A percentile compares a stretch with the other conserved stretches of the same genome.
phyloP scores from a whole-genome alignment of 306 rosid species.

The Ormosia emarginata region DNA sequence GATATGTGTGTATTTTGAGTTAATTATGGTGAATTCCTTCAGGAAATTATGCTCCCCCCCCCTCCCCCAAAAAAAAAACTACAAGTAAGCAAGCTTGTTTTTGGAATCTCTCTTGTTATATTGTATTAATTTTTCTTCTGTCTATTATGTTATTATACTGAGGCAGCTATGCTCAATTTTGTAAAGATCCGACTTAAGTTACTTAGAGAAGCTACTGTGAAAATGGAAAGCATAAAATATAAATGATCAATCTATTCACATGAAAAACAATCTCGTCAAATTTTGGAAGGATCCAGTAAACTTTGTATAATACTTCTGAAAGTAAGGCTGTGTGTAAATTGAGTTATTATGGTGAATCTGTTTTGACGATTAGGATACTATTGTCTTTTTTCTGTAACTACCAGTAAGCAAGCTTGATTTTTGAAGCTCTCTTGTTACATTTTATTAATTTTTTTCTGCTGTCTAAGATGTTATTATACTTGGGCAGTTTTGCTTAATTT shows the following conservation, averaged over 20 bases:
- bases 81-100: neutral
- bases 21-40: neutral
- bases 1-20: neutral
- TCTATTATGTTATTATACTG: neutral
- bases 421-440: too few relatives aligned
- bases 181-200: neutral
- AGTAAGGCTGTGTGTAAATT: neutral
- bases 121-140: neutral
- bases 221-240: neutral
- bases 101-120: neutral
- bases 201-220: neutral
- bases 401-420: neutral
- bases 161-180: neutral
- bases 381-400: too few relatives aligned
- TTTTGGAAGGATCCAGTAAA: neutral
- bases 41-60: neutral
- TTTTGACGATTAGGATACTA: neutral
- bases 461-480: too few relatives aligned
- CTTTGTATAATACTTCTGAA: neutral
- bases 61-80: neutral
- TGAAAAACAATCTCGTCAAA: neutral
- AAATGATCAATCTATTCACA: neutral
- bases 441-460: too few relatives aligned
- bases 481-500: too few relatives aligned
- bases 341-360: neutral